phyloP scores from a whole-genome alignment of 345 rosid genomes.

The Kernera saxatilis region DNA sequence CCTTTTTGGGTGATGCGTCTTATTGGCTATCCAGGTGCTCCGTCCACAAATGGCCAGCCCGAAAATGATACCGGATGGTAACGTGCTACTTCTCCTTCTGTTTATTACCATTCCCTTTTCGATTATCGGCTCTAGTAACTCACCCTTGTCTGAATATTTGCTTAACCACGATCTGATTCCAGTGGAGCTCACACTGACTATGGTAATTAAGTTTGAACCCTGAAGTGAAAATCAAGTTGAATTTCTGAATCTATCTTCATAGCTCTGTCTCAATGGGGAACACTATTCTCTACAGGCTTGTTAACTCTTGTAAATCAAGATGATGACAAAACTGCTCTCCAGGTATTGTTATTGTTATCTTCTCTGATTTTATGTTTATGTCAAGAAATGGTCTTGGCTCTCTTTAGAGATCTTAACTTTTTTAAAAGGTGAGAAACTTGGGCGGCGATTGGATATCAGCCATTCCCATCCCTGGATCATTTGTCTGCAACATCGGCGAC shows the following conservation, averaged over 20 bases:
- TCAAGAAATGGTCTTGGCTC: neutral
- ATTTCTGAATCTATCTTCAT: neutral
- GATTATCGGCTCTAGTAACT: neutral
- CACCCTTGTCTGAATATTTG: neutral
- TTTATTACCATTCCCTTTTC: neutral
- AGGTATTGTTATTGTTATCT: slow-evolving; percentile 33
- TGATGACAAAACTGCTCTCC: slow-evolving; percentile 73
- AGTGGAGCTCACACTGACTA: slow-evolving; percentile 93
- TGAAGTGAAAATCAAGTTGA: neutral
- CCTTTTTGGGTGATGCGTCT: slow-evolving; percentile 87
- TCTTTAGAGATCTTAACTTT: neutral
- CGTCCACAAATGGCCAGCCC: slow-evolving; percentile 19
- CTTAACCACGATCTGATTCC: neutral
- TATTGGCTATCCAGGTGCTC: slow-evolving; percentile 70
- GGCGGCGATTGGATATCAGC: slow-evolving; percentile 87
- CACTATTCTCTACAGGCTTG: slow-evolving; percentile 38
- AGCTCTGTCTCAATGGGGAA: neutral
- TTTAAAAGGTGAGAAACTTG: slow-evolving; percentile 63
- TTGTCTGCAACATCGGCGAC: slow-evolving; percentile 91
- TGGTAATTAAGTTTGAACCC: slow-evolving; percentile 38
- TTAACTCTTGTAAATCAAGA: slow-evolving; percentile 84
- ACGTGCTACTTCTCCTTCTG: slow-evolving; percentile 1
- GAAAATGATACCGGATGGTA: slow-evolving; percentile 84
- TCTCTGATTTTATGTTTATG: neutral
- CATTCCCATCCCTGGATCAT: slow-evolving; percentile 72